phyloP scores from a whole-genome alignment of 202 grass and related monocot species.

The Sporobolus alterniflorus region DNA sequence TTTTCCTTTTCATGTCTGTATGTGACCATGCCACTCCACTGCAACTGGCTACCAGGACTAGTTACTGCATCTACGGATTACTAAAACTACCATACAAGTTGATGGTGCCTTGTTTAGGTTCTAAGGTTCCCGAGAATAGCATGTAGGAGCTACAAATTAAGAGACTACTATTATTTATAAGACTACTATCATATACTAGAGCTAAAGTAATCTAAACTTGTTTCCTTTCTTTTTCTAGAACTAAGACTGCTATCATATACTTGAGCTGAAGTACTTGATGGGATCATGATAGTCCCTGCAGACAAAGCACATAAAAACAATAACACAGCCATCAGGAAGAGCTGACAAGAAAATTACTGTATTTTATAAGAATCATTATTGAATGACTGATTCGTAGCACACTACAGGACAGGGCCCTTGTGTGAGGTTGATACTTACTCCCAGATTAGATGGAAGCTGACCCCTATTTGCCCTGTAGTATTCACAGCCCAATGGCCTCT shows the following conservation, averaged over 20 bases:
- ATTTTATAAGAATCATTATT: conserved; percentile 26
- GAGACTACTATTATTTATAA: conserved; percentile 32
- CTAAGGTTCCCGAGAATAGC: not conserved
- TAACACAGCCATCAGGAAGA: conserved; percentile 21
- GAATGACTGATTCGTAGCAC: not conserved
- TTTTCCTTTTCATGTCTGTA: conserved; percentile 40
- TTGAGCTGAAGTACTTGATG: conserved; percentile 45
- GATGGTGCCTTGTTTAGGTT: not conserved
- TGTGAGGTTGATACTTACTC: conserved; percentile 39
- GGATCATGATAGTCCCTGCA: conserved; percentile 38
- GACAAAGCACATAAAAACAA: conserved; percentile 14
- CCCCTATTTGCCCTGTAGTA: conserved; percentile 35
- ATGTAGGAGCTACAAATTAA: conserved; percentile 16
- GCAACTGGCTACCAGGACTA: conserved; percentile 32
- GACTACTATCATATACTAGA: conserved; percentile 39
- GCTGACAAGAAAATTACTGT: not conserved
- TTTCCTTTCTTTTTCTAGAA: conserved; percentile 29
- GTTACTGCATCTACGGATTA: conserved; percentile 1
- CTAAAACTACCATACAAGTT: conserved; percentile 18
- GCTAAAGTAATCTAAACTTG: conserved; percentile 47
- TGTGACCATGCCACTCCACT: conserved; percentile 33
- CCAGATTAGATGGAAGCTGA: not conserved
- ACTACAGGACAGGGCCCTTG: not conserved
- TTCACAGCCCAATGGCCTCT: conserved; percentile 80
- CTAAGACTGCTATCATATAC: conserved; percentile 35